Evolutionary conservation across 305 asterid species (phyloP).

Genomic region (Striga hermonthica): DNA sequence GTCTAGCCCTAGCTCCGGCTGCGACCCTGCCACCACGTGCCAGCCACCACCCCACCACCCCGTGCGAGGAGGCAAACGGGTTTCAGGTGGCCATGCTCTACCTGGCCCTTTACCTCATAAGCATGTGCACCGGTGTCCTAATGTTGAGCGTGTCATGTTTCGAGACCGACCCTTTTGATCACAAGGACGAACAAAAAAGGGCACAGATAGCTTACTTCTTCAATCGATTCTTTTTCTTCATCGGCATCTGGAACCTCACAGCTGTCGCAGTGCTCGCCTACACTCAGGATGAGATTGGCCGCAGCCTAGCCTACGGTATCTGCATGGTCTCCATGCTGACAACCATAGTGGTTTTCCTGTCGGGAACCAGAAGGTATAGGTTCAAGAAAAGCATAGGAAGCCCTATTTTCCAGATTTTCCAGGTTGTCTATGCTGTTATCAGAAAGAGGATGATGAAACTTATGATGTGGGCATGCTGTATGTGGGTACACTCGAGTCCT

Average conservation of each 20-base stretch:
- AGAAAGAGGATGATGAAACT: too few species aligned
- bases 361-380: constrained; percentile 41
- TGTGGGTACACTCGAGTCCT: too few species aligned
- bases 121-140: constrained; percentile 49
- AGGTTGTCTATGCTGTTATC: constrained; percentile 40
- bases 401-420: constrained; percentile 45
- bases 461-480: too few species aligned
- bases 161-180: constrained; percentile 53
- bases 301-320: constrained; percentile 54
- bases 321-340: constrained; percentile 43
- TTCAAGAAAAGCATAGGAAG: constrained; percentile 46
- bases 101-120: constrained; percentile 40
- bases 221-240: constrained; percentile 49
- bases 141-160: constrained; percentile 57
- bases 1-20: constrained; percentile 42
- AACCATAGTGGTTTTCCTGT: constrained; percentile 38
- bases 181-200: constrained; percentile 38
- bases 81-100: constrained; percentile 42
- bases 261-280: constrained; percentile 52
- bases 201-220: constrained; percentile 42
- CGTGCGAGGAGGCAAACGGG: constrained; percentile 40
- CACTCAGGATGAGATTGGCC: constrained; percentile 42
- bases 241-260: constrained; percentile 41
- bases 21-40: constrained; percentile 48
- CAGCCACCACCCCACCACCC: background rate